A percentile compares a stretch with the other conserved stretches of the same genome.
phyloP scores from a whole-genome alignment of 257 asterid species.

The Orobanche coerulescens region DNA sequence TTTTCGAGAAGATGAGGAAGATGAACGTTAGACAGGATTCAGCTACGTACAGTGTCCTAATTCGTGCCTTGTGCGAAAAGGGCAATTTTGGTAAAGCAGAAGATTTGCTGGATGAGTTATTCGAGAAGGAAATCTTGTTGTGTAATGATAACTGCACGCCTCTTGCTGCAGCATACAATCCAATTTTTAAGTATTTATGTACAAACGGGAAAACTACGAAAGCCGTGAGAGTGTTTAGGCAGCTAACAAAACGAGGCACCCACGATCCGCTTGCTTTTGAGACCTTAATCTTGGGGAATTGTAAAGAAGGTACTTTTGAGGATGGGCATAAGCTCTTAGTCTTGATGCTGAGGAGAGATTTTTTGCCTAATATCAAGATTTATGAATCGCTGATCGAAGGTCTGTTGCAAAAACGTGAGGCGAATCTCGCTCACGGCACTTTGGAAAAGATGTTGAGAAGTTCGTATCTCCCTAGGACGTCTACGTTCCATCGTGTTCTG shows the following conservation, averaged over 20 bases:
- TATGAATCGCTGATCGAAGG: conserved; percentile 55
- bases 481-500: conserved; percentile 54
- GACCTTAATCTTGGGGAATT: conserved; percentile 67
- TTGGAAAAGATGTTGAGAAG: conserved; percentile 60
- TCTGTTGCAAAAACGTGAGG: conserved; percentile 37
- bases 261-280: conserved; percentile 63
- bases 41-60: conserved; percentile 50
- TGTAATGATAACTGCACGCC: conserved; percentile 41
- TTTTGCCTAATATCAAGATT: conserved; percentile 39
- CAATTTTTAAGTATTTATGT: conserved; percentile 56
- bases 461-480: conserved; percentile 51
- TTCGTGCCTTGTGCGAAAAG: conserved; percentile 46
- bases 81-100: conserved; percentile 49
- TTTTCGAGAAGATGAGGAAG: conserved; percentile 57
- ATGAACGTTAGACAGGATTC: conserved; percentile 59
- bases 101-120: conserved; percentile 50
- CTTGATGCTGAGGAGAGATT: conserved; percentile 69
- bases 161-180: conserved; percentile 65
- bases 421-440: conserved; percentile 52
- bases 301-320: conserved; percentile 47
- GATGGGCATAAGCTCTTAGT: conserved; percentile 52
- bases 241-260: conserved; percentile 61
- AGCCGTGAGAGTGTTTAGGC: conserved; percentile 72
- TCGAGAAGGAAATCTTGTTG: conserved; percentile 41
- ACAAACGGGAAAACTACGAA: conserved; percentile 48